These are phyloP conservation scores for Vicia villosa DNA, from an alignment of 306 rosid species.

Conservation along the genomic window DNA sequence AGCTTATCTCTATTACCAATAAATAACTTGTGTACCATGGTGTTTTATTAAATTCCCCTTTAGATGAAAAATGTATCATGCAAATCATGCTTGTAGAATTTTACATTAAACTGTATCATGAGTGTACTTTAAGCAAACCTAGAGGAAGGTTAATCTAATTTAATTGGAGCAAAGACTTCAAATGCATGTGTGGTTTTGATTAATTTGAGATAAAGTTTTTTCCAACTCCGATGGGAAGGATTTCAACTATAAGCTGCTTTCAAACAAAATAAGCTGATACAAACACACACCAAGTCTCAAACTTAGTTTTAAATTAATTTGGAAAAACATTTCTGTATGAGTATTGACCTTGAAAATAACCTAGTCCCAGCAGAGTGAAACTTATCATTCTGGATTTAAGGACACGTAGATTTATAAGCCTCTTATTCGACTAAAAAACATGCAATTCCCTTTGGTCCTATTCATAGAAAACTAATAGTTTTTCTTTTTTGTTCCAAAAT, in stretches of 20 bases:
- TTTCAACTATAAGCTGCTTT: constrained; percentile 11
- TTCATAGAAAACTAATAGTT: not conserved
- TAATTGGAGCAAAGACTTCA: constrained; percentile 17
- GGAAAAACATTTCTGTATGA: not conserved
- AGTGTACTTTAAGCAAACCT: constrained; percentile 10
- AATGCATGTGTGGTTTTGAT: constrained; percentile 3
- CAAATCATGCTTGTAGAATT: constrained; percentile 8
- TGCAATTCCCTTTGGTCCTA: not conserved
- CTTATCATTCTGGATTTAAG: constrained; percentile 14
- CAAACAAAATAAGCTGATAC: constrained; percentile 15
- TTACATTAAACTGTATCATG: not conserved
- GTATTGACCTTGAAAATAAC: constrained; percentile 20
- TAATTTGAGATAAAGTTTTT: not conserved
- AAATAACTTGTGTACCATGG: not conserved
- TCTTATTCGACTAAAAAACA: constrained; percentile 18
- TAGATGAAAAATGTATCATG: constrained; percentile 14
- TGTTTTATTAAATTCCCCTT: constrained; percentile 4
- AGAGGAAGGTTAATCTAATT: not conserved
- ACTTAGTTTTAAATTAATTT: constrained; percentile 8
- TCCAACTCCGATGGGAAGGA: not conserved
- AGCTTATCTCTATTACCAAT: too few relatives aligned
- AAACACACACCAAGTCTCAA: constrained; percentile 6
- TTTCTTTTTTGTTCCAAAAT: not conserved
- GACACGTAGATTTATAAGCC: not conserved
- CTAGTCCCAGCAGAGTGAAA: constrained; percentile 12